These are phyloP conservation scores for Botrytis galanthina DNA, from an alignment of 2,329 filamentous ascomycete genomes.

Conservation along the genomic window DNA sequence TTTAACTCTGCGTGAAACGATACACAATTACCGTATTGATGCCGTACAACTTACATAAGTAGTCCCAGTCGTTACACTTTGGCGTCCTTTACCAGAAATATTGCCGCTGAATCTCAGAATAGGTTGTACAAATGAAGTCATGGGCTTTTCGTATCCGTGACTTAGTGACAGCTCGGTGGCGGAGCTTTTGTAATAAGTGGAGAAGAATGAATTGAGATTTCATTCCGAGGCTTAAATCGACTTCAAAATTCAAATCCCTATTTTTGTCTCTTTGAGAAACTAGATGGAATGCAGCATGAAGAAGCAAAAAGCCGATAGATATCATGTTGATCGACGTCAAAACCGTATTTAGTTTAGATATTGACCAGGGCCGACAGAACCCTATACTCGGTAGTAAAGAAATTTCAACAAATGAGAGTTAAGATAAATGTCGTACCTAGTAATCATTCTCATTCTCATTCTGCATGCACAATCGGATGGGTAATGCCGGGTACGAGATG, in stretches of 20 bases:
- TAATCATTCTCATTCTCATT: not conserved
- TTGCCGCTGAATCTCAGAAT: not conserved
- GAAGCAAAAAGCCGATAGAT: not conserved
- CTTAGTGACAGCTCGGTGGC: not conserved
- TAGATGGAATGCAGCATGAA: no score
- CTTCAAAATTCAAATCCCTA: not conserved
- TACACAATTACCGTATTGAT: not conserved
- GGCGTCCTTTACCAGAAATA: not conserved
- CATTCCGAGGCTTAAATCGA: not conserved
- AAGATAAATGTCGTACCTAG: not conserved
- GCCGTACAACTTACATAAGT: not conserved
- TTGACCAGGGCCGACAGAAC: not conserved
- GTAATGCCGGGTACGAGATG: not conserved
- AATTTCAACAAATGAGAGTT: not conserved
- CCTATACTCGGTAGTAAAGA: not conserved
- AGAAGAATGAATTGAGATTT: not conserved
- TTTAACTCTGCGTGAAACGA: not conserved
- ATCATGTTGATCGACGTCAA: not conserved
- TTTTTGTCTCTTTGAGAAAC: not conserved
- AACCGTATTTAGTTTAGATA: not conserved
- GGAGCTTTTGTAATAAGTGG: not conserved
- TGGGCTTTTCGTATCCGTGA: slow-evolving; percentile 6
- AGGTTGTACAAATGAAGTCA: not conserved
- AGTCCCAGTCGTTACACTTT: not conserved
- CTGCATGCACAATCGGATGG: not conserved